A percentile compares a stretch with the other conserved stretches of the same genome.
phyloP scores from a whole-genome alignment of 2,329 filamentous ascomycete genomes.

The Aspergillus sp. region DNA sequence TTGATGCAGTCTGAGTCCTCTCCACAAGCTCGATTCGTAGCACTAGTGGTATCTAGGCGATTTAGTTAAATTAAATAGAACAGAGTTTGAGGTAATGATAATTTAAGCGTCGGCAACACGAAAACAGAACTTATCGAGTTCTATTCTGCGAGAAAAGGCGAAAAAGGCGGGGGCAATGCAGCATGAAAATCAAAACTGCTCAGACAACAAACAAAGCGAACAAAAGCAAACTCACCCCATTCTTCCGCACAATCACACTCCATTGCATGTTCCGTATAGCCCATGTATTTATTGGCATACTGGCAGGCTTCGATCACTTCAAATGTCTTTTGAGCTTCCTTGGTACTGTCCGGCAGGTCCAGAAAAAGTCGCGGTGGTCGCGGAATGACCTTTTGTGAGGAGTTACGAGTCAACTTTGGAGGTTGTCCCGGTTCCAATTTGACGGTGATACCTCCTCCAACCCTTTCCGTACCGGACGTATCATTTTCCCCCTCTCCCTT shows the following conservation, averaged over 20 bases:
- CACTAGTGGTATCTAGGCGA: conserved; percentile 48
- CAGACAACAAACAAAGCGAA: conserved; percentile 7
- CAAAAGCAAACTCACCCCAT: conserved; percentile 69
- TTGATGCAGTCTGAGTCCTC: conserved; percentile 99
- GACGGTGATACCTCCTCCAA: conserved; percentile 62
- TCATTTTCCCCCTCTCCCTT: conserved; percentile 26
- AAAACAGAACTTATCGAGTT: neutral
- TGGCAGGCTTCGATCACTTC: conserved; percentile 80
- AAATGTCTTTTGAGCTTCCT: conserved; percentile 73
- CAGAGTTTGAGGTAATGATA: neutral
- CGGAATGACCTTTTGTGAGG: conserved; percentile 66
- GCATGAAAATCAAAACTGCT: conserved; percentile 3
- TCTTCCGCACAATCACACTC: conserved; percentile 95
- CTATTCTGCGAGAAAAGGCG: neutral
- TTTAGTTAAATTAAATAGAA: conserved; percentile 4
- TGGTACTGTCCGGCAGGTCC: conserved; percentile 75
- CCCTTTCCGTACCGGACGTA: conserved; percentile 39
- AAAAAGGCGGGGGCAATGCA: neutral
- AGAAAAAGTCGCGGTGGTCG: conserved; percentile 67
- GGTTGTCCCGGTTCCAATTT: conserved; percentile 66
- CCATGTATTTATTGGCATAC: conserved; percentile 89
- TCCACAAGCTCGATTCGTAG: conserved; percentile 78
- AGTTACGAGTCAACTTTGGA: conserved; percentile 71
- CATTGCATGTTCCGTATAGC: conserved; percentile 85
- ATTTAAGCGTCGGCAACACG: neutral